Evolutionary conservation across 441 rosid species (phyloP), one percentile per base, ranked within the genome.

Genomic region (Adansonia madagascariensis): DNA sequence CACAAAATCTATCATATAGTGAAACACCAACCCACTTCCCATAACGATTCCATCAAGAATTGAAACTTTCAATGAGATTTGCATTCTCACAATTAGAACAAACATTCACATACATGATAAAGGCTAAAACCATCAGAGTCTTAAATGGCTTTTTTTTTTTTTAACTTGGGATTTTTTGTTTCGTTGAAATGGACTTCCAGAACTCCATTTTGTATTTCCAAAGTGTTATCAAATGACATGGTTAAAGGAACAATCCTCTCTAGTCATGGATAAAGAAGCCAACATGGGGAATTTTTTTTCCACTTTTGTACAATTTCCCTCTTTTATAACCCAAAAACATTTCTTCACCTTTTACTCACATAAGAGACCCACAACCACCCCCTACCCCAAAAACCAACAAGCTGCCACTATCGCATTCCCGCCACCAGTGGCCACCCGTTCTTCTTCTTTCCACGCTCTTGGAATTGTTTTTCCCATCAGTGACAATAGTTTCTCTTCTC

Each of bases 1-100:
- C 77, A 20, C 94, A 91, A 78, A 91, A 92, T 75, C 88, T 83
- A 78, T 97, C 98, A 82, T 94, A 97, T 17, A 91, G 43, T 6
- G 98, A 90, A 82, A 80, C 84, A 83, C 97, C 97, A 82, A 88
- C 31, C 98, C 98, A 44, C 95, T 95, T 86, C 98, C 98, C 97
- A 93, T 90, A 82, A 89, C 91, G 73, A 94, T 86, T 78, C 98
- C 98, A 85, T 91, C 81, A 69, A 91, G 89, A 78, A 94, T 83
- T 0, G 97, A 93, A 71, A 94, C 92, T 94, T 94, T 74, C 71
- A 81, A 65, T 55, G 41, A 64, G 15, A 60, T 39, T 77, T 59
- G 60, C 31, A 49, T 35, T 18, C 15, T 20, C 53, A 64, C 10
- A 31, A 6, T 82, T 75, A 84, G 78, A 43, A 72, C 4, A 22